These are phyloP conservation scores for Rusavskia elegans DNA, from an alignment of 495 filamentous ascomycete genomes.

Conservation along the genomic window DNA sequence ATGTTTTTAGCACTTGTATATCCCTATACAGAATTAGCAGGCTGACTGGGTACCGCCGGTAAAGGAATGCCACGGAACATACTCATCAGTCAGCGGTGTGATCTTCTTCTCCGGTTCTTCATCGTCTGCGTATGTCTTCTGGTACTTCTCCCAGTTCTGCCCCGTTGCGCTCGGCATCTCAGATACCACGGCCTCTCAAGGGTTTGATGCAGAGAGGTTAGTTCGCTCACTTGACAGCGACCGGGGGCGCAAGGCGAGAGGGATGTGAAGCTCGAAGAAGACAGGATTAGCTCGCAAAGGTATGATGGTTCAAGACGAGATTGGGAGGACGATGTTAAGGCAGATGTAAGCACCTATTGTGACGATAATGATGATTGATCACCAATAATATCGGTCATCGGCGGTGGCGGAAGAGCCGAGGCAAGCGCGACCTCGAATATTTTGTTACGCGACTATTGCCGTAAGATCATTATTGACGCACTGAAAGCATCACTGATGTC, in stretches of 20 bases:
- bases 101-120: conserved; percentile 99
- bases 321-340: too few relatives aligned
- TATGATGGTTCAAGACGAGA: too few relatives aligned
- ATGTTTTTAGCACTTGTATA: conserved; percentile 97
- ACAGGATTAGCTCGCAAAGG: too few relatives aligned
- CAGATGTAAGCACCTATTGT: too few relatives aligned
- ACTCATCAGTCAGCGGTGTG: conserved; percentile 90
- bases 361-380: not conserved
- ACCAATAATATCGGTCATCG: not conserved
- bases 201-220: not conserved
- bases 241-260: too few relatives aligned
- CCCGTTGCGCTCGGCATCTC: conserved; percentile 84
- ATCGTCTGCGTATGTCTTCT: conserved; percentile 90
- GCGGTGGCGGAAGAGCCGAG: conserved; percentile 1
- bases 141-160: conserved; percentile 92
- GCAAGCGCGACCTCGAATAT: conserved; percentile 18
- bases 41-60: not conserved
- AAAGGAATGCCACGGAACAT: conserved; percentile 20
- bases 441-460: too few relatives aligned
- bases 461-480: too few relatives aligned
- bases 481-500: too few relatives aligned
- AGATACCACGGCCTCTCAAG: not conserved
- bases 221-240: too few relatives aligned
- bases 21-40: conserved; percentile 39
- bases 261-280: too few relatives aligned